Percentiles rank a stretch among this genome's conserved stretches.
Evolutionary conservation across 2,329 filamentous ascomycete genomes (phyloP).

Genomic region (Dactylellina drechsleri): DNA sequence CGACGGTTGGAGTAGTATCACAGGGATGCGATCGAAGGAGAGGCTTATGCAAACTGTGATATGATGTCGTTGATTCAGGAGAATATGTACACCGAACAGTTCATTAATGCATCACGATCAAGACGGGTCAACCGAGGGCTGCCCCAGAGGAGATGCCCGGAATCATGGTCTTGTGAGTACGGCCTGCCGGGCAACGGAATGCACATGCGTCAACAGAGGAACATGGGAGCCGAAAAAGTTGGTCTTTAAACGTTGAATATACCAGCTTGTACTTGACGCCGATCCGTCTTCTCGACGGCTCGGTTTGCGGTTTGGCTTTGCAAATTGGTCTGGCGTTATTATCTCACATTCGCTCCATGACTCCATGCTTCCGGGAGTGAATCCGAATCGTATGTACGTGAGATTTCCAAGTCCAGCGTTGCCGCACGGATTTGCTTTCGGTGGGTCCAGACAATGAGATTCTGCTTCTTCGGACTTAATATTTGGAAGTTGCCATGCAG

Average conservation of each 20-base stretch:
- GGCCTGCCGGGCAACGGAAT: not conserved
- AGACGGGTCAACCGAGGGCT: not conserved
- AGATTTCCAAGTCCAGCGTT: not conserved
- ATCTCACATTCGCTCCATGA: too few relatives aligned
- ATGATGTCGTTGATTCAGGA: slow-evolving; percentile 20
- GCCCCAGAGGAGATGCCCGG: not conserved
- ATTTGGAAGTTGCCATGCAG: slow-evolving; percentile 8
- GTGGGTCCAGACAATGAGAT: not conserved
- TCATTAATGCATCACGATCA: too few relatives aligned
- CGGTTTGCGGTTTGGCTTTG: not conserved
- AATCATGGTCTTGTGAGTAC: not conserved
- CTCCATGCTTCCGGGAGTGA: too few relatives aligned
- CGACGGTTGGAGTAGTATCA: slow-evolving; percentile 21
- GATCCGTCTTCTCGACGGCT: not conserved
- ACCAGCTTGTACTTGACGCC: too few relatives aligned
- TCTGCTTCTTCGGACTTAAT: slow-evolving; percentile 8
- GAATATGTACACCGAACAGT: not conserved
- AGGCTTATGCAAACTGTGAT: not conserved
- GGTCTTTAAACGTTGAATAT: slow-evolving; percentile 1
- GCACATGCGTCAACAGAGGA: not conserved
- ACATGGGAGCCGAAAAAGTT: not conserved
- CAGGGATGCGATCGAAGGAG: slow-evolving; percentile 10
- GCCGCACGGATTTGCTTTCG: not conserved
- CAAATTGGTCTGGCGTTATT: not conserved
- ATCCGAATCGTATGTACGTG: slow-evolving; percentile 1